A percentile compares a stretch with the other conserved stretches of the same genome.
These are phyloP conservation scores for Nannizzia gypsea DNA, from an alignment of 2,329 filamentous ascomycete genomes.

Conservation along the genomic window DNA sequence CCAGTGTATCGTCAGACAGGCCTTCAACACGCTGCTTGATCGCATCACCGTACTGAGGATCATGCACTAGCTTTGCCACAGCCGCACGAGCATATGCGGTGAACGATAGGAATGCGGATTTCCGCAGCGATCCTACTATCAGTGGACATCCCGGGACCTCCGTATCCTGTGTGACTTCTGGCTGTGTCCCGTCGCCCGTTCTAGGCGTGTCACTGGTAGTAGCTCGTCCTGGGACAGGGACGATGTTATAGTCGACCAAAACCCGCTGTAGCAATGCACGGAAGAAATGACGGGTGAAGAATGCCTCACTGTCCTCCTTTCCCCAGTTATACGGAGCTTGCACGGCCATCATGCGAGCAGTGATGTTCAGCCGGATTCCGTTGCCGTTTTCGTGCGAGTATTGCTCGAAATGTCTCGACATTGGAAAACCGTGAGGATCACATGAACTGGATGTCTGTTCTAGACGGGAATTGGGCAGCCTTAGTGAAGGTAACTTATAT, in stretches of 20 bases:
- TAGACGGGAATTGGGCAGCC: constrained; percentile 61
- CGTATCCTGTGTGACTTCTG: neutral
- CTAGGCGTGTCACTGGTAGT: neutral
- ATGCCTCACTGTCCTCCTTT: constrained; percentile 62
- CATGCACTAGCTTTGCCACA: constrained; percentile 57
- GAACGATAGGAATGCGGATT: constrained; percentile 66
- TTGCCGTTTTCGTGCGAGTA: constrained; percentile 42
- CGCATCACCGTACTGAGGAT: constrained; percentile 47
- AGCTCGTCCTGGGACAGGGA: constrained; percentile 43
- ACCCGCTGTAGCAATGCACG: constrained; percentile 81
- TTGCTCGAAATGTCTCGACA: constrained; percentile 59
- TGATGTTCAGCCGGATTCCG: constrained; percentile 83
- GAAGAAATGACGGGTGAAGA: constrained; percentile 90
- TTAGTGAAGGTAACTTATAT: constrained; percentile 68
- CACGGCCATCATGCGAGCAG: constrained; percentile 93
- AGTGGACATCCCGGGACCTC: constrained; percentile 54
- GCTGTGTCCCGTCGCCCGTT: neutral
- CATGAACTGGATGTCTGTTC: constrained; percentile 56
- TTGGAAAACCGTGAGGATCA: constrained; percentile 87
- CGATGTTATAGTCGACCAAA: constrained; percentile 73
- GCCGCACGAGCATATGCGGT: constrained; percentile 68
- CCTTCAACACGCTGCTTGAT: constrained; percentile 54
- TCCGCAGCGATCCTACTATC: constrained; percentile 74
- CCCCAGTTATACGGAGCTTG: constrained; percentile 94
- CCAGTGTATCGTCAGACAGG: constrained; percentile 65